phyloP scores from a whole-genome alignment of 2,329 filamentous ascomycete species.

The Lachnellula arida region DNA sequence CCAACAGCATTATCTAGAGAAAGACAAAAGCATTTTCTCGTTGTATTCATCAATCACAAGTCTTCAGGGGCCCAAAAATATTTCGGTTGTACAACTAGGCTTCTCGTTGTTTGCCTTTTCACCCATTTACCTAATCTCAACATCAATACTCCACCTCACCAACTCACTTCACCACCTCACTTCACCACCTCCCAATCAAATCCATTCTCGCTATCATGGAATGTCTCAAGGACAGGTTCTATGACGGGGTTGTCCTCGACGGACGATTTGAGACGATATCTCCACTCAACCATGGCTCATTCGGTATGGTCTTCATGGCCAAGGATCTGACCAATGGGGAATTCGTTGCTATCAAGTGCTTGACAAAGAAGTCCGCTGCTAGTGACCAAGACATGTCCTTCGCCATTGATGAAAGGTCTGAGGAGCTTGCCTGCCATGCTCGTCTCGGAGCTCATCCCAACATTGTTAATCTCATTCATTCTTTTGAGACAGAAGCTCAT shows the following conservation, averaged over 20 bases:
- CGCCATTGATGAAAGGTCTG: slow-evolving; percentile 75
- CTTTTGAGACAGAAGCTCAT: slow-evolving; percentile 89
- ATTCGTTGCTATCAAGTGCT: slow-evolving; percentile 90
- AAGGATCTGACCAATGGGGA: slow-evolving; percentile 72
- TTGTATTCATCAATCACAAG: slow-evolving; percentile 27
- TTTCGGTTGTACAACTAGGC: slow-evolving; percentile 31
- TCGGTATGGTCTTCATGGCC: slow-evolving; percentile 96
- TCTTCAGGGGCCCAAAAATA: slow-evolving; percentile 27
- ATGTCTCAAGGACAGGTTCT: slow-evolving; percentile 80
- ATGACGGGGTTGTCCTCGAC: slow-evolving; percentile 73
- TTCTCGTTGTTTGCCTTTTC: slow-evolving; percentile 18
- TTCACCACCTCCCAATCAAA: neutral
- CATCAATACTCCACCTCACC: slow-evolving; percentile 7
- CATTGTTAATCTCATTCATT: slow-evolving; percentile 86
- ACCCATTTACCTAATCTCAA: slow-evolving; percentile 23
- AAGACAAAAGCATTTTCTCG: slow-evolving; percentile 33
- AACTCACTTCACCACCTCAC: slow-evolving; percentile 4
- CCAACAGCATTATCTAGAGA: slow-evolving; percentile 31
- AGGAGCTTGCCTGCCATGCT: slow-evolving; percentile 75
- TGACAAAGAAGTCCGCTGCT: slow-evolving; percentile 73
- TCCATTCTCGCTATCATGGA: slow-evolving; percentile 53
- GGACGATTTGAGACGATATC: slow-evolving; percentile 89
- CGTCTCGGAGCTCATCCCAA: slow-evolving; percentile 77
- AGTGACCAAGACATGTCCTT: slow-evolving; percentile 52
- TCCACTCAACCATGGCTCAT: slow-evolving; percentile 96